Conservation (phyloP, 75 land plant species). For the Sequoia sempervirens region DNA sequence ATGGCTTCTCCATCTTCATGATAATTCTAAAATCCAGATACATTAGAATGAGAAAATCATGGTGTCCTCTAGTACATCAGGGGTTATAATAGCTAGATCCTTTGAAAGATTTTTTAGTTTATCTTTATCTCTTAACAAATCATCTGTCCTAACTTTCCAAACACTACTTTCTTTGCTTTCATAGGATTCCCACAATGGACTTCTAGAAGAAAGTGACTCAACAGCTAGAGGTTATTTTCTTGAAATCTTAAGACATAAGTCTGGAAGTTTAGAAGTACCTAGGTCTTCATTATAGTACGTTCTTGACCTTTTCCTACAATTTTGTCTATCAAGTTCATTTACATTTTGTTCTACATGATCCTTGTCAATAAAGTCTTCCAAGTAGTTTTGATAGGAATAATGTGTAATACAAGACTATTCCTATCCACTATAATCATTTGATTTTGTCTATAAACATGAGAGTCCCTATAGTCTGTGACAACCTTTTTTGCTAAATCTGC, state of each 20-base stretch:
- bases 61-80: not conserved
- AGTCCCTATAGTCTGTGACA: not conserved
- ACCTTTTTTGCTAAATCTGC: slow-evolving; percentile 35
- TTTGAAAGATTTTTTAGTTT: not conserved
- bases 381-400: slow-evolving; percentile 1
- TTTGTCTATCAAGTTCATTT: not conserved
- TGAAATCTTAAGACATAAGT: not conserved
- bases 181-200: not conserved
- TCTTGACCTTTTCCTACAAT: not conserved
- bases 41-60: not conserved
- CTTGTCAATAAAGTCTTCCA: not conserved
- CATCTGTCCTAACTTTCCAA: not conserved
- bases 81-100: not conserved
- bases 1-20: not conserved
- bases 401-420: not conserved
- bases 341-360: not conserved
- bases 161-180: not conserved
- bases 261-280: not conserved
- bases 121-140: not conserved
- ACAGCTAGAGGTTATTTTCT: not conserved
- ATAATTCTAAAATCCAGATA: not conserved
- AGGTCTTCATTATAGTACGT: slow-evolving; percentile 2
- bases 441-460: not conserved
- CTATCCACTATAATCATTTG: not conserved
- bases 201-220: not conserved